Evolutionary conservation across 225 moss, liverwort and hornwort species (phyloP).

Genomic region (Marchantia paleacea): DNA sequence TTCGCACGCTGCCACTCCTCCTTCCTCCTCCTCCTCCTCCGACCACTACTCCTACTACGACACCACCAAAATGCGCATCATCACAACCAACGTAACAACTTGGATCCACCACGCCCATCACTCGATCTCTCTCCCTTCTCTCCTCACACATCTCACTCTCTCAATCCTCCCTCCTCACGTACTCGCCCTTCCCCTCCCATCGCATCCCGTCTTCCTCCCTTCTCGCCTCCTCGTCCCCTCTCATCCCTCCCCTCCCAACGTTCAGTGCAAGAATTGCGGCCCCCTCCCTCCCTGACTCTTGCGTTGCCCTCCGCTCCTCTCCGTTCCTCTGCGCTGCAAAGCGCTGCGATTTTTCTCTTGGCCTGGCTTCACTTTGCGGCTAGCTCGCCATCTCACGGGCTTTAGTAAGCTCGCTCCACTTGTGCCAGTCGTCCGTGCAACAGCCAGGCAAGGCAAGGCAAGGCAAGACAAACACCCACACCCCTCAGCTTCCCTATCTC

Average conservation of each 20-base stretch:
- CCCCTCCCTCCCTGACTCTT: neutral
- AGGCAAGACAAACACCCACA: neutral
- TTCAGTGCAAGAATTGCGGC: neutral
- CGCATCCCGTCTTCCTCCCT: neutral
- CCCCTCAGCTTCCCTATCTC: neutral
- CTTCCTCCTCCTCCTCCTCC: neutral
- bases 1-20: neutral
- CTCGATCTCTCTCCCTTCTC: conserved; percentile 9
- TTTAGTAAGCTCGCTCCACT: neutral
- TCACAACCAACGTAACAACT: conserved; percentile 17
- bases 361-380: neutral
- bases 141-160: conserved; percentile 14
- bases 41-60: neutral
- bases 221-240: neutral
- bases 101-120: conserved; percentile 29
- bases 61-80: conserved; percentile 5
- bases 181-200: conserved; percentile 4
- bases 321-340: neutral
- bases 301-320: neutral
- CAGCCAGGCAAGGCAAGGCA: neutral
- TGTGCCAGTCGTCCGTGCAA: neutral
- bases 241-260: neutral
- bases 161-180: conserved; percentile 12
- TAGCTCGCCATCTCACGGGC: neutral
- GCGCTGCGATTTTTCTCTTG: neutral